phyloP scores from a whole-genome alignment of 495 filamentous ascomycete genomes.

The Neurospora sp. region DNA sequence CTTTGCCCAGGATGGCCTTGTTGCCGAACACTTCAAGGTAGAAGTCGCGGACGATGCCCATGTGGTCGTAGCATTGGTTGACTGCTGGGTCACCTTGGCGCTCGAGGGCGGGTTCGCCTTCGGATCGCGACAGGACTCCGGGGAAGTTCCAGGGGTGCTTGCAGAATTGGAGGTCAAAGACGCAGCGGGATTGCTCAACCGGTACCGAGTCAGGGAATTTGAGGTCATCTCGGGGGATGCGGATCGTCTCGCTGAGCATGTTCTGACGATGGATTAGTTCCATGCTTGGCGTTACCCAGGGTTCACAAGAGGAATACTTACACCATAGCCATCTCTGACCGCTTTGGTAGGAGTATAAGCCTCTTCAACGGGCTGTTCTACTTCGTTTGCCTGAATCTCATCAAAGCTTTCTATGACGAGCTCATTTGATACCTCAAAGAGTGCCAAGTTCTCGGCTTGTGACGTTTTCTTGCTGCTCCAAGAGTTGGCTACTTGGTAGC shows the following conservation, averaged over 20 bases:
- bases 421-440: not conserved
- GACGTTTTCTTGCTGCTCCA: not conserved
- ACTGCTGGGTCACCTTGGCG: not conserved
- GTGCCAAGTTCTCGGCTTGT: not conserved
- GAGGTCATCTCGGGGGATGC: not conserved
- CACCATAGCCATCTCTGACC: not conserved
- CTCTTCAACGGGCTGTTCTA: not conserved
- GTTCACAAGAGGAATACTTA: not conserved
- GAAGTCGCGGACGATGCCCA: not conserved
- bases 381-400: not conserved
- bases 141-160: not conserved
- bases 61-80: not conserved
- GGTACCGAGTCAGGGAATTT: not conserved
- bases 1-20: not conserved
- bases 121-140: not conserved
- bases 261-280: not conserved
- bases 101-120: not conserved
- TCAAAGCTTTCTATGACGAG: not conserved
- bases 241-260: not conserved
- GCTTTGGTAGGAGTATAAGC: not conserved
- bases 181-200: not conserved
- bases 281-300: not conserved
- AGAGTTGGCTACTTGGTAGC: not conserved
- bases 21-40: not conserved
- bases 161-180: not conserved